Evolutionary conservation across 768 basidiomycete species (phyloP).

Genomic region (Boletus vinaceobasis): DNA sequence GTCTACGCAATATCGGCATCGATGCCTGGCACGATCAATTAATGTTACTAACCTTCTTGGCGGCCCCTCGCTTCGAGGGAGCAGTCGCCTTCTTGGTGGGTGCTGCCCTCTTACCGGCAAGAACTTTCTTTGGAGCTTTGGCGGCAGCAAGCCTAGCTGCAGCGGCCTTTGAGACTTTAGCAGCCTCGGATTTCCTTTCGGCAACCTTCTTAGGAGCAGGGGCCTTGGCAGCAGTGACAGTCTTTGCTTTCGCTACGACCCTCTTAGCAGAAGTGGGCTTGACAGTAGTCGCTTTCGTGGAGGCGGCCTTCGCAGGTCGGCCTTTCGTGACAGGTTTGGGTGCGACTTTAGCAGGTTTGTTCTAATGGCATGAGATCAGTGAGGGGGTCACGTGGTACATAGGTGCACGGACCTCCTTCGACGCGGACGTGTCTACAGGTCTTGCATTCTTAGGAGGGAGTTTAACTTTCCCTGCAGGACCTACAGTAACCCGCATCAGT

Average conservation of each 20-base stretch:
- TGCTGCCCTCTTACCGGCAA: conserved; percentile 31
- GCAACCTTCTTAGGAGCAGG: conserved; percentile 43
- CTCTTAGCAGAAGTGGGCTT: conserved; percentile 27
- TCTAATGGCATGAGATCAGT: conserved; percentile 17
- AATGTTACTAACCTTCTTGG: conserved; percentile 55
- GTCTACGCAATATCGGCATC: conserved; percentile 35
- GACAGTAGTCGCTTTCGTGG: conserved; percentile 21
- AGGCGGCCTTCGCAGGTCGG: conserved; percentile 28
- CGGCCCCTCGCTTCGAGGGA: conserved; percentile 47
- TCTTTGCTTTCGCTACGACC: conserved; percentile 36
- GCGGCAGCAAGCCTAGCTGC: conserved; percentile 12
- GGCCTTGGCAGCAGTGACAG: conserved; percentile 28
- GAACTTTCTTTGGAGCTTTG: conserved; percentile 32
- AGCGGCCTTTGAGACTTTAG: conserved; percentile 31
- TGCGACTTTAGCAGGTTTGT: conserved; percentile 33
- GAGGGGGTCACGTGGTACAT: conserved; percentile 20
- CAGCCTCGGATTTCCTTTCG: conserved; percentile 31
- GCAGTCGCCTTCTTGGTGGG: conserved; percentile 39
- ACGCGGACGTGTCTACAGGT: conserved; percentile 46
- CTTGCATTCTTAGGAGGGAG: conserved; percentile 59
- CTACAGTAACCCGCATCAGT: conserved; percentile 19
- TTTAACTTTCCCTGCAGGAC: conserved; percentile 57
- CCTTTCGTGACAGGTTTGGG: conserved; percentile 24
- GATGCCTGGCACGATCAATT: background rate
- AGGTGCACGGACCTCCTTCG: conserved; percentile 52